Evolutionary conservation across 495 filamentous ascomycete genomes (phyloP).

Genomic region (Daldinia loculata): DNA sequence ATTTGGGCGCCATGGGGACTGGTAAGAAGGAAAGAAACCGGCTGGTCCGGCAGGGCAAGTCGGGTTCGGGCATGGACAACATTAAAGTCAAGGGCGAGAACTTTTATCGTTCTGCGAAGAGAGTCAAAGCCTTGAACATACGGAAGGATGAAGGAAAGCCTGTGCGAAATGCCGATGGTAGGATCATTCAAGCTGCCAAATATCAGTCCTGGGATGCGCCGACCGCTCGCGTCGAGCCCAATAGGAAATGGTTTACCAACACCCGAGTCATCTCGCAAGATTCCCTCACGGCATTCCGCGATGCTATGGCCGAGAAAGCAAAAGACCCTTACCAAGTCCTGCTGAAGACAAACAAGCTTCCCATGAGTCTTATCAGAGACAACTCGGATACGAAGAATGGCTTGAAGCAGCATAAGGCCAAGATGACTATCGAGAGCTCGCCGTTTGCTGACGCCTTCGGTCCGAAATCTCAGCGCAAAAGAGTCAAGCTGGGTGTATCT

Average conservation of each 20-base stretch:
- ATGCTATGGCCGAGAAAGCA: slow-evolving; percentile 88
- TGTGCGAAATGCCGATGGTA: slow-evolving; percentile 75
- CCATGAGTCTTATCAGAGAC: slow-evolving; percentile 79
- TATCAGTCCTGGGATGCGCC: slow-evolving; percentile 80
- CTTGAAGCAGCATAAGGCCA: slow-evolving; percentile 89
- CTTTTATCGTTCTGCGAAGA: slow-evolving; percentile 90
- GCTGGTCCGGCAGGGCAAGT: slow-evolving; percentile 80
- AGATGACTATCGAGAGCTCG: slow-evolving; percentile 87
- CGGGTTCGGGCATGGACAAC: slow-evolving; percentile 84
- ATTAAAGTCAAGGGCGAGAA: slow-evolving; percentile 95
- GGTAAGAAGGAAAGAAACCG: slow-evolving; percentile 91
- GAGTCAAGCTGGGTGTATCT: slow-evolving; percentile 84
- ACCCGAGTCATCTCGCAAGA: slow-evolving; percentile 70
- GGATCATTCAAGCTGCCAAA: slow-evolving; percentile 79
- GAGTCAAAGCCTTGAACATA: slow-evolving; percentile 85
- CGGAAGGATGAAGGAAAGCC: slow-evolving; percentile 78
- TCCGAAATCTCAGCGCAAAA: slow-evolving; percentile 89
- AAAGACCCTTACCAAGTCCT: slow-evolving; percentile 92
- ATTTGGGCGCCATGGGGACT: slow-evolving; percentile 76
- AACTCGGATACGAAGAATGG: slow-evolving; percentile 73
- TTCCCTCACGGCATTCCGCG: slow-evolving; percentile 77
- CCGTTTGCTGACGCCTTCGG: slow-evolving; percentile 93
- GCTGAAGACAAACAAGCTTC: slow-evolving; percentile 92
- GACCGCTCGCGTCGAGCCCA: slow-evolving; percentile 89
- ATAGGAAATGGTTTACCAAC: slow-evolving; percentile 78